Percentiles rank a stretch among this genome's conserved stretches.
Evolutionary conservation across 768 basidiomycete genomes (phyloP).

Genomic region (Mrakia blollopis): DNA sequence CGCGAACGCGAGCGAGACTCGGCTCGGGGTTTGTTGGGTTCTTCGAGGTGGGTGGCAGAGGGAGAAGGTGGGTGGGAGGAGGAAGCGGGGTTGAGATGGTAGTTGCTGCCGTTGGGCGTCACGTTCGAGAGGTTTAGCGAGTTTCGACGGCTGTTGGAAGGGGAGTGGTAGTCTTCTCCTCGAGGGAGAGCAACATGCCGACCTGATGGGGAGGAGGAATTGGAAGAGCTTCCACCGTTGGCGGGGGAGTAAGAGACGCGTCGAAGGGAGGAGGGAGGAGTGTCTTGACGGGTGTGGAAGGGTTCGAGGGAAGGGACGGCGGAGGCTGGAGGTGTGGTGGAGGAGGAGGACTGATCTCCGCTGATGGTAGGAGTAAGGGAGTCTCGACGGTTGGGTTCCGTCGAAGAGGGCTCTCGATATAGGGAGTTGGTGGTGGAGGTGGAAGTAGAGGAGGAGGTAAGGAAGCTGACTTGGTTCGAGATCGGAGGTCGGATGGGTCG

Average conservation of each 20-base stretch:
- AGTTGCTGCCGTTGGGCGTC: not conserved
- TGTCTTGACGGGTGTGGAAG: constrained; percentile 12
- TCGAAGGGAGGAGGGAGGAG: not conserved
- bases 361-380: not conserved
- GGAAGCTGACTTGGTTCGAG: not conserved
- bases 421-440: not conserved
- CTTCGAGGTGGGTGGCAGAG: not conserved
- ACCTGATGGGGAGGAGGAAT: not conserved
- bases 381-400: not conserved
- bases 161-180: not conserved
- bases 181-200: not conserved
- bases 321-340: not conserved
- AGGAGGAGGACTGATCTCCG: not conserved
- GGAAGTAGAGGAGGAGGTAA: not conserved
- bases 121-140: constrained; percentile 15
- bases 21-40: not conserved
- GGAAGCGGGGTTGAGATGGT: not conserved
- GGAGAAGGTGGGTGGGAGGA: not conserved
- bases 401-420: not conserved
- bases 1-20: constrained; percentile 23
- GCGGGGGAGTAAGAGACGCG: not conserved
- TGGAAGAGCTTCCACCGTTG: not conserved
- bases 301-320: constrained; percentile 11
- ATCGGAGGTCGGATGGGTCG: constrained; percentile 6
- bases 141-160: not conserved